Evolutionary conservation across 495 filamentous ascomycete genomes (phyloP).

Genomic region (Lophiotrema nucula): DNA sequence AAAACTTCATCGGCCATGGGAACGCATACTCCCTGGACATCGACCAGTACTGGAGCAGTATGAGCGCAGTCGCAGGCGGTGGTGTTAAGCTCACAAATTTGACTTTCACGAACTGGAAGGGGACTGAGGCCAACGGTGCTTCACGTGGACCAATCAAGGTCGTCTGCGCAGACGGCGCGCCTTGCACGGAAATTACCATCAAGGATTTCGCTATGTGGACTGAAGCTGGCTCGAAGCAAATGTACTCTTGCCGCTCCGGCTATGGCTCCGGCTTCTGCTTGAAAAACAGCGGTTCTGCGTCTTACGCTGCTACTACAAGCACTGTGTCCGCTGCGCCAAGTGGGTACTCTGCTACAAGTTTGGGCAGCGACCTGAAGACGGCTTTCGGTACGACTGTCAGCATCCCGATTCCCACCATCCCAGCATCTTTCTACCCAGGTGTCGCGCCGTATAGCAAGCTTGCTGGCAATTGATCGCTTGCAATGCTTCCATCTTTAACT

Average conservation of each 20-base stretch:
- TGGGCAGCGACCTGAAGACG: conserved; percentile 48
- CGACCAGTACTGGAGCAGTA: conserved; percentile 52
- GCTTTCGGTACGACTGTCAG: conserved; percentile 47
- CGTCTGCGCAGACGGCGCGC: conserved; percentile 48
- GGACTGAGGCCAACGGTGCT: conserved; percentile 52
- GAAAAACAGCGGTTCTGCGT: conserved; percentile 31
- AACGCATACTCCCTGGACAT: conserved; percentile 56
- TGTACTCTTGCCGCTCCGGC: conserved; percentile 51
- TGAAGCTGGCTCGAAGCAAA: conserved; percentile 47
- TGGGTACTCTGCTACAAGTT: conserved; percentile 51
- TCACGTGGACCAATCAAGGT: conserved; percentile 51
- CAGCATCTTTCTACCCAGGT: conserved; percentile 55
- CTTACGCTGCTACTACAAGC: conserved; percentile 41
- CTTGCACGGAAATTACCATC: conserved; percentile 55
- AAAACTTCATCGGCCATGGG: conserved; percentile 56
- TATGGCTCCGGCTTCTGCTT: conserved; percentile 54
- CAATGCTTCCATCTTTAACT: too few species aligned
- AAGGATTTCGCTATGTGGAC: conserved; percentile 64
- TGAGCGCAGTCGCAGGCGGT: conserved; percentile 24
- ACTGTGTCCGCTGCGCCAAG: conserved; percentile 42
- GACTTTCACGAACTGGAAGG: conserved; percentile 58
- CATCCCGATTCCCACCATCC: conserved; percentile 58
- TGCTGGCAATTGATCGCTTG: conserved; percentile 18
- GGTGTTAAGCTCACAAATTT: conserved; percentile 55
- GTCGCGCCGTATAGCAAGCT: conserved; percentile 20